Evolutionary conservation across 257 asterid genomes (phyloP).

Genomic region (Ilex asprella): DNA sequence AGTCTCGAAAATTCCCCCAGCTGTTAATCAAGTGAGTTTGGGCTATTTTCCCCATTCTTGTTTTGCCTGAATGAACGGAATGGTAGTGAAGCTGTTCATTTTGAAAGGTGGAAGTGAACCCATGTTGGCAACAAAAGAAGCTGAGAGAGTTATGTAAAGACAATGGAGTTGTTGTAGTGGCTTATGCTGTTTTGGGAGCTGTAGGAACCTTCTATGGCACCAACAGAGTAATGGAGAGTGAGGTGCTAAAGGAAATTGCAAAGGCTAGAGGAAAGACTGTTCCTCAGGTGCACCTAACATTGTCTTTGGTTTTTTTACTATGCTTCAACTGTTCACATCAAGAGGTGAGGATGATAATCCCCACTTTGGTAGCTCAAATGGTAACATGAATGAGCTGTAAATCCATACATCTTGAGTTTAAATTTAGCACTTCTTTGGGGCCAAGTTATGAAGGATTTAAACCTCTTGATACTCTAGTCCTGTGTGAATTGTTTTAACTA

Average conservation of each 20-base stretch:
- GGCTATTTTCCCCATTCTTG: background rate
- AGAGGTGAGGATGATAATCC: too few species aligned
- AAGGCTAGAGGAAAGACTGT: slow-evolving; percentile 38
- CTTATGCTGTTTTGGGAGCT: slow-evolving; percentile 52
- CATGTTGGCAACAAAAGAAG: slow-evolving; percentile 76
- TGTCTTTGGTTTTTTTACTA: too few species aligned
- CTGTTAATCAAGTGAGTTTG: slow-evolving; percentile 52
- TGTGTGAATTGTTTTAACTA: too few species aligned
- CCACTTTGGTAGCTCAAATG: too few species aligned
- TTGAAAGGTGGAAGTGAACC: slow-evolving; percentile 64
- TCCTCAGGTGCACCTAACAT: slow-evolving; percentile 40
- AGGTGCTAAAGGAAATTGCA: slow-evolving; percentile 46
- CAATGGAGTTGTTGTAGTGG: slow-evolving; percentile 42
- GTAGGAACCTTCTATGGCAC: slow-evolving; percentile 50
- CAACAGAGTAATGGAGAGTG: slow-evolving; percentile 45
- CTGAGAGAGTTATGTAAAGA: slow-evolving; percentile 50
- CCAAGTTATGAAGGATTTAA: too few species aligned
- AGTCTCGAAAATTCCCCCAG: slow-evolving; percentile 45
- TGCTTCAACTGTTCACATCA: too few species aligned
- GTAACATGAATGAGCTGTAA: too few species aligned
- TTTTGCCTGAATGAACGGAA: background rate
- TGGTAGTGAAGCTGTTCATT: background rate
- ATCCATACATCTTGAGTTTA: too few species aligned
- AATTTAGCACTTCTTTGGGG: too few species aligned
- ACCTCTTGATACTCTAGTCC: too few species aligned